Percentiles rank a stretch among this genome's conserved stretches.
These are phyloP conservation scores for Penicillium coprophilum DNA, from an alignment of 495 filamentous ascomycete genomes.

Conservation along the genomic window DNA sequence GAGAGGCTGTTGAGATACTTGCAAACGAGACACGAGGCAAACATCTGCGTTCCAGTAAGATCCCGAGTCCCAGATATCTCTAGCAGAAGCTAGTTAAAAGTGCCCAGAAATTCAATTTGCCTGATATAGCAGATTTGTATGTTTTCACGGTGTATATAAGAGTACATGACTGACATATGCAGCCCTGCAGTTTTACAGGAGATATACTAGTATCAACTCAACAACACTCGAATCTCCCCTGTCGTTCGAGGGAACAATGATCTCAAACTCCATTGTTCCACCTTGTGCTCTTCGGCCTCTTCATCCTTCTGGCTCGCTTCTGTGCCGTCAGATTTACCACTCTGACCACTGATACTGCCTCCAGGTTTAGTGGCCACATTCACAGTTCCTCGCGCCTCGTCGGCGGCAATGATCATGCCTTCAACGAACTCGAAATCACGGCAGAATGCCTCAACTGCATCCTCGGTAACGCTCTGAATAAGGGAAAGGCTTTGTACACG, in stretches of 20 bases:
- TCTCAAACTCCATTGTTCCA: slow-evolving; percentile 54
- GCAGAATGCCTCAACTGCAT: slow-evolving; percentile 84
- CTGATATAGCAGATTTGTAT: too few relatives aligned
- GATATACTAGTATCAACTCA: slow-evolving; percentile 46
- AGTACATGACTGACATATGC: too few relatives aligned
- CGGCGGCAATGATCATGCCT: slow-evolving; percentile 58
- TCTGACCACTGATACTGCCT: slow-evolving; percentile 30
- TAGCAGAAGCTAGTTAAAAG: too few relatives aligned
- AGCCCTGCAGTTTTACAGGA: too few relatives aligned
- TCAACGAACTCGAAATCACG: slow-evolving; percentile 90
- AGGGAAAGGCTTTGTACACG: slow-evolving; percentile 65
- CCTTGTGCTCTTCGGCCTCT: slow-evolving; percentile 29
- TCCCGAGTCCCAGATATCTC: too few relatives aligned
- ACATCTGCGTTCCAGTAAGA: too few relatives aligned
- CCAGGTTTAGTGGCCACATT: slow-evolving; percentile 32
- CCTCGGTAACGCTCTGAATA: slow-evolving; percentile 72
- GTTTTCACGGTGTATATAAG: too few relatives aligned
- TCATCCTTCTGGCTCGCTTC: slow-evolving; percentile 28
- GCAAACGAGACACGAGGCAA: too few relatives aligned
- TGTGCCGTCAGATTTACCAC: slow-evolving; percentile 25
- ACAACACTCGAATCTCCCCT: slow-evolving; percentile 78
- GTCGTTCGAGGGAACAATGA: slow-evolving; percentile 78
- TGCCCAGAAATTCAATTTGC: too few relatives aligned
- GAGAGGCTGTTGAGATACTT: too few relatives aligned
- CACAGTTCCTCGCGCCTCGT: slow-evolving; percentile 48